Percentiles rank a stretch among this genome's conserved stretches.
These are phyloP conservation scores for Flaveria bidentis DNA, from an alignment of 129 eudicot genomes.

Conservation along the genomic window DNA sequence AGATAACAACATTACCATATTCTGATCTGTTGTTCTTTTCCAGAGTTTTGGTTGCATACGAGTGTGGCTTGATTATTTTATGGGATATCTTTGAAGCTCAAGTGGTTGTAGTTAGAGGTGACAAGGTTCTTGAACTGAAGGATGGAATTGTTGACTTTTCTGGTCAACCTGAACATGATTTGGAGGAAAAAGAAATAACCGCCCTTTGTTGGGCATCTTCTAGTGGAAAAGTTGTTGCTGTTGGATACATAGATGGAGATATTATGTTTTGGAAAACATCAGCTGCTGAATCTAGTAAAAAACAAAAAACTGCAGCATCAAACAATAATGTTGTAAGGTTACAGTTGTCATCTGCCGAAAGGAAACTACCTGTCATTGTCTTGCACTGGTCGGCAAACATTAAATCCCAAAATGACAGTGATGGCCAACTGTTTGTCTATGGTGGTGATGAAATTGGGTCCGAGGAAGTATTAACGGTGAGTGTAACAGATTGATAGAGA, in stretches of 20 bases:
- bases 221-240: conserved; percentile 77
- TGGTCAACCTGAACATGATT: conserved; percentile 42
- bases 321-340: conserved; percentile 68
- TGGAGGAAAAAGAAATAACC: conserved; percentile 83
- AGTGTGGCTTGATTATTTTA: conserved; percentile 64
- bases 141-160: conserved; percentile 45
- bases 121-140: conserved; percentile 68
- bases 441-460: conserved; percentile 91
- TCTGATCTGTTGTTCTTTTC: conserved; percentile 22
- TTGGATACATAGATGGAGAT: conserved; percentile 92
- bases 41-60: conserved; percentile 83
- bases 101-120: conserved; percentile 63
- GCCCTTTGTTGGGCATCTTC: conserved; percentile 97
- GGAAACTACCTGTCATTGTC: conserved; percentile 81
- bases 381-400: conserved; percentile 65
- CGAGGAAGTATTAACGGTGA: conserved; percentile 80
- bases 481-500: conserved; percentile 27
- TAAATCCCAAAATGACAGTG: conserved; percentile 58
- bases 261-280: conserved; percentile 82
- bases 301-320: conserved; percentile 47
- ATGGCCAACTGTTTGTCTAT: conserved; percentile 72
- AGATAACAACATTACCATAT: background rate
- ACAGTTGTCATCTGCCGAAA: conserved; percentile 72
- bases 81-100: conserved; percentile 82
- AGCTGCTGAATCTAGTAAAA: conserved; percentile 41